Conservation (phyloP, 495 filamentous ascomycete species). For the Elasticomyces elasticus region DNA sequence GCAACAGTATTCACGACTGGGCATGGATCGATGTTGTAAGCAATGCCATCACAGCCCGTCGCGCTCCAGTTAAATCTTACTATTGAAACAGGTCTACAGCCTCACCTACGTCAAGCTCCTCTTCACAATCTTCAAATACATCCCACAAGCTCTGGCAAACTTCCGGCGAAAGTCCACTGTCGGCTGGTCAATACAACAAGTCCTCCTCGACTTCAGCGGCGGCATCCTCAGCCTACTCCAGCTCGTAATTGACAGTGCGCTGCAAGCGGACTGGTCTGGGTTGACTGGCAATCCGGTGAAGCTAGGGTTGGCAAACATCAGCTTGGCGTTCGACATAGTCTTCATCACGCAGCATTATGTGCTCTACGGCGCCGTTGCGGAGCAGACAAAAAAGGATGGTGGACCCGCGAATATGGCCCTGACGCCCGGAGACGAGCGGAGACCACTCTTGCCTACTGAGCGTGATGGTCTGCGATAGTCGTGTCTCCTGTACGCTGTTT, state of each 20-base stretch:
- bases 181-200: constrained; percentile 80
- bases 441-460: constrained; percentile 5
- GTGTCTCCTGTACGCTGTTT: too few relatives aligned
- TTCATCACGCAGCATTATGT: constrained; percentile 85
- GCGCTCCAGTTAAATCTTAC: not conserved
- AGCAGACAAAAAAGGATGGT: constrained; percentile 4
- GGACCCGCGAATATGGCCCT: not conserved
- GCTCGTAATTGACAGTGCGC: constrained; percentile 69
- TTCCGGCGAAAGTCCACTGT: constrained; percentile 69
- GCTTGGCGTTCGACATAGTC: constrained; percentile 73
- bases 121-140: constrained; percentile 82
- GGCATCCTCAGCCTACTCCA: constrained; percentile 76
- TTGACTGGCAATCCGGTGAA: constrained; percentile 89
- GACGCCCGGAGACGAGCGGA: not conserved
- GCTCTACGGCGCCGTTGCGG: constrained; percentile 42
- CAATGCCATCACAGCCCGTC: constrained; percentile 23
- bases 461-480: not conserved
- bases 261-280: constrained; percentile 81
- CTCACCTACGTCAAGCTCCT: constrained; percentile 81
- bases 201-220: constrained; percentile 74
- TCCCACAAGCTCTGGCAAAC: constrained; percentile 76
- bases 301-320: constrained; percentile 70
- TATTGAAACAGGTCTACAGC: constrained; percentile 53
- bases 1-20: constrained; percentile 48
- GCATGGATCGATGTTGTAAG: constrained; percentile 75